phyloP scores from a whole-genome alignment of 176 grass and related monocot genomes.

The Ensete ventricosum region DNA sequence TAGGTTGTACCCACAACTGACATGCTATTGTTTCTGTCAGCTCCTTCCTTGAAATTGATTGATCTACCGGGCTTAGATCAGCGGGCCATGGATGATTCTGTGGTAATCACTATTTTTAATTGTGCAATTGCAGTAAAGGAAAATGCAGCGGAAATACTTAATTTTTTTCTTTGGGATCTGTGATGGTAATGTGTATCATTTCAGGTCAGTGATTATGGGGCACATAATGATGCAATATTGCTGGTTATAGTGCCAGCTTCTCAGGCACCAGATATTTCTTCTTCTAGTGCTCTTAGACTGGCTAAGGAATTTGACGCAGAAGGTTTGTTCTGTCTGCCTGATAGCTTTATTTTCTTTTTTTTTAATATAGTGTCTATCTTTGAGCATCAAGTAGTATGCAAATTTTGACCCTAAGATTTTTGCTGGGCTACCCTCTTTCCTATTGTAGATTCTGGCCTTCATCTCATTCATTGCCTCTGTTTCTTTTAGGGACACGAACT shows the following conservation, averaged over 20 bases:
- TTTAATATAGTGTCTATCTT: too few relatives aligned
- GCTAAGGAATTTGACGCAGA: slow-evolving; percentile 91
- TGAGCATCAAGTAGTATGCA: too few relatives aligned
- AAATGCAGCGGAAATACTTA: background rate
- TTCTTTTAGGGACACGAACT: slow-evolving; percentile 62
- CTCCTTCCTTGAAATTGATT: slow-evolving; percentile 93
- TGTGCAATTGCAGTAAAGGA: background rate
- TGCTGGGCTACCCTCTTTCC: background rate
- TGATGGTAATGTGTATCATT: background rate
- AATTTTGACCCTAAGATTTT: background rate
- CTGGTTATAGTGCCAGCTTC: slow-evolving; percentile 85
- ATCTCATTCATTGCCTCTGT: slow-evolving; percentile 9
- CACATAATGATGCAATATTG: slow-evolving; percentile 88
- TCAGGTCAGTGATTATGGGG: slow-evolving; percentile 83
- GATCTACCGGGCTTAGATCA: slow-evolving; percentile 98
- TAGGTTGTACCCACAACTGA: slow-evolving; percentile 1
- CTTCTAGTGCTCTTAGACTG: slow-evolving; percentile 76
- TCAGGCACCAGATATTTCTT: slow-evolving; percentile 86
- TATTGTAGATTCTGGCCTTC: background rate
- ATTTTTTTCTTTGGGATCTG: background rate
- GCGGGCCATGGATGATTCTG: slow-evolving; percentile 75
- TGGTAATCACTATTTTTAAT: slow-evolving; percentile 30
- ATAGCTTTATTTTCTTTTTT: background rate
- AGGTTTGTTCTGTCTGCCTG: slow-evolving; percentile 33
- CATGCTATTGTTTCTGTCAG: slow-evolving; percentile 33